Percentiles rank a stretch among this genome's conserved stretches.
phyloP scores from a whole-genome alignment of 768 basidiomycete genomes.

The Leccinellum albellum region DNA sequence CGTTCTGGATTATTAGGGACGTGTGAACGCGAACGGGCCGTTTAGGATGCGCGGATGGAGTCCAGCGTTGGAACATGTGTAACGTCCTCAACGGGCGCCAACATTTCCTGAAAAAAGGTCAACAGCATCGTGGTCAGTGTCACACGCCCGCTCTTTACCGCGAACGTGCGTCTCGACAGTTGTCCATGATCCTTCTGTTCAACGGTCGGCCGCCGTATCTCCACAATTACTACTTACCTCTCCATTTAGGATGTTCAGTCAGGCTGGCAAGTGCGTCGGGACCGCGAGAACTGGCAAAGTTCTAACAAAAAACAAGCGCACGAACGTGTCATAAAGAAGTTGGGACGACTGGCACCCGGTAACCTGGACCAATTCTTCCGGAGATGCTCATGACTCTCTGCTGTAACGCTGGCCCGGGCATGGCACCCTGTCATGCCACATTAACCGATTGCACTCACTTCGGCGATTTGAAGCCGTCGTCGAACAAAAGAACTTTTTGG shows the following conservation, averaged over 20 bases:
- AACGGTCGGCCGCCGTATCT: not conserved
- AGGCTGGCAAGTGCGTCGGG: not conserved
- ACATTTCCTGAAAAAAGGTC: not conserved
- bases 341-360: not conserved
- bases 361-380: not conserved
- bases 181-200: not conserved
- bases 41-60: not conserved
- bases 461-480: not conserved
- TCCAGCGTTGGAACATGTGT: not conserved
- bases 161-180: constrained; percentile 1
- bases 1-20: not conserved
- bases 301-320: not conserved
- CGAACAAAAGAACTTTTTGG: not conserved
- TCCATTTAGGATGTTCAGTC: not conserved
- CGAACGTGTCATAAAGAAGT: not conserved
- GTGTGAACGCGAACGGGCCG: not conserved
- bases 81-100: not conserved
- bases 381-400: not conserved
- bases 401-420: constrained; percentile 3
- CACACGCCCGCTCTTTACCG: not conserved
- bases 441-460: not conserved
- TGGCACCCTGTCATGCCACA: not conserved
- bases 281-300: not conserved
- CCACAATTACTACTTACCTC: not conserved
- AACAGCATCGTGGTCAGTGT: not conserved